Conservation (phyloP, 331 rosid species). For the Quercus lobata region DNA sequence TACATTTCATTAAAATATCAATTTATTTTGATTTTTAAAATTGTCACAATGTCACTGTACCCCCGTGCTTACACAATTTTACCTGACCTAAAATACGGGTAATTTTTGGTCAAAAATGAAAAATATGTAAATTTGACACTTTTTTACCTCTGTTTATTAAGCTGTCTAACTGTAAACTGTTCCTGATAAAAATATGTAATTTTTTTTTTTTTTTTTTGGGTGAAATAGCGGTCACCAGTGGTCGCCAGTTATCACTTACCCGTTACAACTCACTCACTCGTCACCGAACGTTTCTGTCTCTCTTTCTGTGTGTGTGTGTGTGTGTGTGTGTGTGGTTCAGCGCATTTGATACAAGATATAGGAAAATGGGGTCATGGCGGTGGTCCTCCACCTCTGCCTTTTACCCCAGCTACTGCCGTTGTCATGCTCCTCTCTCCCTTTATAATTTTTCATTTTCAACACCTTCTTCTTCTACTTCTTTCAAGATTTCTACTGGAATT, state of each 20-base stretch:
- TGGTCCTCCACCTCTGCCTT: neutral
- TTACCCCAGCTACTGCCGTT: conserved; percentile 1
- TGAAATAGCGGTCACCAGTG: neutral
- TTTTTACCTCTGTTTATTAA: too few relatives aligned
- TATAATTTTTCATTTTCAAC: neutral
- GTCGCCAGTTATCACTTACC: neutral
- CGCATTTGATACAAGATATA: neutral
- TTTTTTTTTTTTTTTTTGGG: too few relatives aligned
- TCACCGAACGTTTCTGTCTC: neutral
- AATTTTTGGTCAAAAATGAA: too few relatives aligned
- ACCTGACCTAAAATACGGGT: too few relatives aligned
- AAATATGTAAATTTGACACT: too few relatives aligned
- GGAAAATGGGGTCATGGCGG: conserved; percentile 30
- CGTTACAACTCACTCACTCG: neutral
- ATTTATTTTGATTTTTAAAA: too few relatives aligned
- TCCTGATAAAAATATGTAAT: neutral
- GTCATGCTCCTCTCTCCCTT: neutral
- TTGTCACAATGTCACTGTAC: too few relatives aligned
- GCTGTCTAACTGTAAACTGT: too few relatives aligned
- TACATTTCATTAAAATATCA: too few relatives aligned
- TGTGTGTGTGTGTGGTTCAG: neutral
- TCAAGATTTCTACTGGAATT: conserved; percentile 7
- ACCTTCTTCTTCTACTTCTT: conserved; percentile 3
- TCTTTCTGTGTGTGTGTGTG: too few relatives aligned
- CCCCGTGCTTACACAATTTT: too few relatives aligned